Evolutionary conservation across 2,329 filamentous ascomycete species (phyloP).

Genomic region (Pseudohalonectria lignicola): DNA sequence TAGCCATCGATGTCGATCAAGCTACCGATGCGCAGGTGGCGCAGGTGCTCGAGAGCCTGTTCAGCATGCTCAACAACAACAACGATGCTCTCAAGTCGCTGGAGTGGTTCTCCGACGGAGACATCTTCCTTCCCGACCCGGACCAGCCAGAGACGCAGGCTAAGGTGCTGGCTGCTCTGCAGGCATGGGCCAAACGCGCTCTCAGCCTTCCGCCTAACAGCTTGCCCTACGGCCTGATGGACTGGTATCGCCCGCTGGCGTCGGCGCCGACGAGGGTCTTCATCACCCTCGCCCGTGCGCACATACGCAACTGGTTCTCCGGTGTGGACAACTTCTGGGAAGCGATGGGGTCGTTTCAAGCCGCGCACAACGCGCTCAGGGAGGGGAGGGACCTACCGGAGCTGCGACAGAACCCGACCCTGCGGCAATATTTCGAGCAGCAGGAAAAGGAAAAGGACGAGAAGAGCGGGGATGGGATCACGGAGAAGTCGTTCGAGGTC

Average conservation of each 20-base stretch:
- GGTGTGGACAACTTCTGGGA: neutral
- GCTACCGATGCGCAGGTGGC: neutral
- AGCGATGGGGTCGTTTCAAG: neutral
- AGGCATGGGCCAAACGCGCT: conserved; percentile 3
- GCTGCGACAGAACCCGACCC: conserved; percentile 1
- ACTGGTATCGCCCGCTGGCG: conserved; percentile 3
- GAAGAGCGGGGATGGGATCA: neutral
- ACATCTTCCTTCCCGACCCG: too few relatives aligned
- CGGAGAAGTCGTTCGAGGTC: conserved; percentile 3
- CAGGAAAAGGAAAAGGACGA: neutral
- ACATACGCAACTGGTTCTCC: conserved; percentile 5
- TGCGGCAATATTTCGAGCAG: conserved; percentile 3
- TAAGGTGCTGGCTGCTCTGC: neutral
- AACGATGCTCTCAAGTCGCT: conserved; percentile 1
- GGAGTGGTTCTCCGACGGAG: neutral
- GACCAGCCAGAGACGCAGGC: too few relatives aligned
- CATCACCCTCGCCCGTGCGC: conserved; percentile 3
- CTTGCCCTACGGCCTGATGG: conserved; percentile 1
- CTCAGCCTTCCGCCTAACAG: neutral
- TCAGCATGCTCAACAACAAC: conserved; percentile 4
- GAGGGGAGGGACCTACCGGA: conserved; percentile 1
- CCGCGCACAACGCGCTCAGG: conserved; percentile 3
- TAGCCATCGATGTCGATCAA: conserved; percentile 1
- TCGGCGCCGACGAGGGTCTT: conserved; percentile 2
- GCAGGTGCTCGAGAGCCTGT: neutral